Conservation (phyloP, 768 basidiomycete genomes). For the Rhodotorula paludigena region DNA sequence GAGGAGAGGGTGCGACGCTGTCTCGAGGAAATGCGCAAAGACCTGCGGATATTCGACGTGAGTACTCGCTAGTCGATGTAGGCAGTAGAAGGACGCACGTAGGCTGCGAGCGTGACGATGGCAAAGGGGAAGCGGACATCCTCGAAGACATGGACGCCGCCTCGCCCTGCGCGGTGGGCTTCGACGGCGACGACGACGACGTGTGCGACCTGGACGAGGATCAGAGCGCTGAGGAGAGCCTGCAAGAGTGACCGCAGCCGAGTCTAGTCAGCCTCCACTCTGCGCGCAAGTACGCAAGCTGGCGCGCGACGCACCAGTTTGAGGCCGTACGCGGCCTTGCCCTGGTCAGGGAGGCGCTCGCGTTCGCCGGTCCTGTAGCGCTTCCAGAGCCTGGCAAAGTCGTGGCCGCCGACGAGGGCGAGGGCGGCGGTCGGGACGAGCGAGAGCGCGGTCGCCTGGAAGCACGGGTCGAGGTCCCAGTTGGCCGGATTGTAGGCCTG, state of each 20-base stretch:
- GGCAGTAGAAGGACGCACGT: constrained; percentile 10
- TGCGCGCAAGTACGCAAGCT: no score
- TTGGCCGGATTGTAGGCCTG: background rate
- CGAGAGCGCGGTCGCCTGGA: constrained; percentile 1
- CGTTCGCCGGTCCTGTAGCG: constrained; percentile 15
- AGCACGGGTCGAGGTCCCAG: background rate
- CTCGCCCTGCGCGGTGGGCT: background rate
- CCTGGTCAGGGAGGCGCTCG: constrained; percentile 4
- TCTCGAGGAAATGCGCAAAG: constrained; percentile 28
- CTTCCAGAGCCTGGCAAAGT: constrained; percentile 9
- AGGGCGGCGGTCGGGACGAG: constrained; percentile 13
- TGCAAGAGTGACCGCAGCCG: background rate
- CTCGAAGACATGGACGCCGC: background rate
- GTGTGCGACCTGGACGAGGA: constrained; percentile 17
- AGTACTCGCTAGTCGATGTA: background rate
- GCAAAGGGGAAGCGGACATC: constrained; percentile 22
- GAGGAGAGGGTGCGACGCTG: constrained; percentile 34
- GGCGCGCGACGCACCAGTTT: constrained; percentile 24
- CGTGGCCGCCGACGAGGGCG: constrained; percentile 11
- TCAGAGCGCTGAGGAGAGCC: constrained; percentile 1
- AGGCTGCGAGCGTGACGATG: constrained; percentile 6
- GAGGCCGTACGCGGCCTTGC: constrained; percentile 16
- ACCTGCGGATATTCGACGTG: constrained; percentile 3
- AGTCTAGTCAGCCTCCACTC: background rate
- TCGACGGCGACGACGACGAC: constrained; percentile 18